Percentiles rank a stretch among this genome's conserved stretches.
These are phyloP conservation scores for Russula emetica DNA, from an alignment of 768 basidiomycete genomes.

Conservation along the genomic window DNA sequence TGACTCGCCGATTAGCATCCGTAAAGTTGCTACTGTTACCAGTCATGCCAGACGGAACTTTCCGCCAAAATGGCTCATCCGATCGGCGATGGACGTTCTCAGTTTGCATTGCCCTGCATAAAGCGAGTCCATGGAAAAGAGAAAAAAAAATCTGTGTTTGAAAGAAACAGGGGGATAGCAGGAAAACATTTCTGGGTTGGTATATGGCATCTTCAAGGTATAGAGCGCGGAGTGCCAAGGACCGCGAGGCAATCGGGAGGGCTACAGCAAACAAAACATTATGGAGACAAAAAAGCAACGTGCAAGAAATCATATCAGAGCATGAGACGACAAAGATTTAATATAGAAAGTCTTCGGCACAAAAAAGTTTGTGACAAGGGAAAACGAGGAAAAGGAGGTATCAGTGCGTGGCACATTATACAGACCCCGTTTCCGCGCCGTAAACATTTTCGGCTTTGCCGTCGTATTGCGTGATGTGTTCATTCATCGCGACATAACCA, in stretches of 20 bases:
- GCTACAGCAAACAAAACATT: constrained; percentile 26
- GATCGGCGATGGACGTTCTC: constrained; percentile 18
- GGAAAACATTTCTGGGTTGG: constrained; percentile 19
- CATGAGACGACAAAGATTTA: constrained; percentile 24
- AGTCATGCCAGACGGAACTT: constrained; percentile 25
- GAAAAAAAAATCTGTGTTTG: constrained; percentile 14
- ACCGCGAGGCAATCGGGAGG: constrained; percentile 23
- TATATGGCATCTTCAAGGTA: constrained; percentile 28
- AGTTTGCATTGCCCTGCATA: constrained; percentile 23
- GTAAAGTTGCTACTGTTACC: constrained; percentile 23
- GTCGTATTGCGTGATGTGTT: constrained; percentile 41
- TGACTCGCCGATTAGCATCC: constrained; percentile 26
- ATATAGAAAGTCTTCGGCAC: constrained; percentile 23
- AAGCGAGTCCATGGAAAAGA: constrained; percentile 18
- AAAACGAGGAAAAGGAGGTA: constrained; percentile 20
- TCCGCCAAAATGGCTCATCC: constrained; percentile 22
- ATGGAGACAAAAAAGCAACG: constrained; percentile 23
- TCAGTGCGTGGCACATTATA: constrained; percentile 21
- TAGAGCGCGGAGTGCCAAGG: constrained; percentile 22
- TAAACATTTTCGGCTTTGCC: constrained; percentile 27
- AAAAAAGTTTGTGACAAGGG: constrained; percentile 23
- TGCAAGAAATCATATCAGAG: constrained; percentile 28
- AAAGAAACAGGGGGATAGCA: constrained; percentile 15
- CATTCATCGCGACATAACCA: constrained; percentile 78
- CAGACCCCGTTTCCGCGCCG: constrained; percentile 25